Evolutionary conservation across 2,329 filamentous ascomycete species (phyloP).

Genomic region (Orbilia blumenaviensis): DNA sequence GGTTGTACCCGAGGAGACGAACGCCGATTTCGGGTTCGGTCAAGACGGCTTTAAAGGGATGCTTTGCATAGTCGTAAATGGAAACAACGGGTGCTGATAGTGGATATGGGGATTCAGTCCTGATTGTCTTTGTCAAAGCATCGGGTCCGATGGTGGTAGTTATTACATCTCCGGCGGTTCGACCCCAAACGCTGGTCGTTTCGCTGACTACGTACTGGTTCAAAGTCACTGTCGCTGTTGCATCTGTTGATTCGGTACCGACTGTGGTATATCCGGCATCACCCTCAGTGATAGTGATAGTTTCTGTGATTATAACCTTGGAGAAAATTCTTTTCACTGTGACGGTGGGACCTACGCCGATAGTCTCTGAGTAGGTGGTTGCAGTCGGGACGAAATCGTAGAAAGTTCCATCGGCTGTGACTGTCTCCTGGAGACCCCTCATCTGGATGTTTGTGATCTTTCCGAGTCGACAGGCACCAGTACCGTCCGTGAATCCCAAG

Average conservation of each 20-base stretch:
- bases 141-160: background rate
- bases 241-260: background rate
- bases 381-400: background rate
- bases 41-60: background rate
- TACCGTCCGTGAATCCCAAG: background rate
- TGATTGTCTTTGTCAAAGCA: background rate
- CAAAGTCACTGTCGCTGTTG: background rate
- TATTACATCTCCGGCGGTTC: background rate
- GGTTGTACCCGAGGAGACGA: background rate
- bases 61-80: background rate
- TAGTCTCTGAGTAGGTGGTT: background rate
- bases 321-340: background rate
- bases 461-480: background rate
- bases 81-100: background rate
- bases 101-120: background rate
- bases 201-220: background rate
- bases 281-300: background rate
- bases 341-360: background rate
- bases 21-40: background rate
- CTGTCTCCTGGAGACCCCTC: background rate
- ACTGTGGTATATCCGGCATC: background rate
- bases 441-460: background rate
- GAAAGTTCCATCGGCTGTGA: background rate
- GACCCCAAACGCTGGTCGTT: background rate
- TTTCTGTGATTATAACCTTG: background rate